Evolutionary conservation across 352 stramenopile genomes (phyloP), one percentile per base, ranked within the genome.

Genomic region (Phytophthora idaei): DNA sequence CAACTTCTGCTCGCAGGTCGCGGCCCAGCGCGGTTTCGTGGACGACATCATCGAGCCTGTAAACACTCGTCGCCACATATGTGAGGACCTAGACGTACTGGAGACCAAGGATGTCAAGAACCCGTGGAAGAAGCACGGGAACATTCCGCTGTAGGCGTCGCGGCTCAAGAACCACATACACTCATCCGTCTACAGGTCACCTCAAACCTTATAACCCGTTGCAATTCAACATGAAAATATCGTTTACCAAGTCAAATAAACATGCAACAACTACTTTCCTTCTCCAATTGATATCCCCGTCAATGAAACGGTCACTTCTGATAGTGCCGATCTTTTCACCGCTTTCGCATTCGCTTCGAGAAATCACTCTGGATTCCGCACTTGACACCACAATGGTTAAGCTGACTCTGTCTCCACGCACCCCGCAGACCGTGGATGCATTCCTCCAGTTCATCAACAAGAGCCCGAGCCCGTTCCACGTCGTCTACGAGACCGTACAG

Each of bases 21-120:
- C 91, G 31, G 97, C 97, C n/a, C 90, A 98, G 65, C 85, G 97
- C 31, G 97, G 97, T 15, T 99, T 99, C 68, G 81, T 99, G 61
- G 97, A 99, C 78, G 97, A 99, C 74, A 93, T 99, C 52, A 99
- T 99, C 60, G 93, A 99, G 62, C 97, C 97, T 45, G 86, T 86
- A 45, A 80, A 92, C 53, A 99, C 97, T 50, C 85, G 97, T 31
- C 76, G 81, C 25, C 83, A 97, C 49, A 93, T 99, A 46, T 99
- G 95, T 81, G 94, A 99, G 63, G 97, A 99, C 74, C 83, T 99
- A 25, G 82, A 98, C 46, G 67, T 99, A 28, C 81, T 99, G 9
- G 74, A 94, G 57, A 98, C 73, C 29, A 99, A 99, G 86, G 87
- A 97, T 53, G 73, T 98, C 41, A 74, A 83, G 57, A 96, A 95